These are phyloP conservation scores for Pascua sp. DNA, from an alignment of 1,284 basidiomycete species.

Conservation along the genomic window DNA sequence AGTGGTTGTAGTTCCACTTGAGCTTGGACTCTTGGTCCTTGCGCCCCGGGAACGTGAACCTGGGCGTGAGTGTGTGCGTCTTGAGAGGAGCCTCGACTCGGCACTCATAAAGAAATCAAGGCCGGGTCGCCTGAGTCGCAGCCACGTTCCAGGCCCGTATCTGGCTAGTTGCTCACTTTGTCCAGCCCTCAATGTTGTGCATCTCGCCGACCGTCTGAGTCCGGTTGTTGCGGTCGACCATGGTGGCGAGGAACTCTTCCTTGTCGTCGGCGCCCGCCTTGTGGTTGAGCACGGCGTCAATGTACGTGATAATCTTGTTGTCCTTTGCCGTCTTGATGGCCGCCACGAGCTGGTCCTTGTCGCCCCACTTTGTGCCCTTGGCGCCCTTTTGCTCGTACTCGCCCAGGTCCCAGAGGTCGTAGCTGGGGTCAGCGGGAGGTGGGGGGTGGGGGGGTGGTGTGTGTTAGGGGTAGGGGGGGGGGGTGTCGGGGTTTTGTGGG, in stretches of 20 bases:
- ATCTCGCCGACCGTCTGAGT: slow-evolving; percentile 58
- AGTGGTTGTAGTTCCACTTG: slow-evolving; percentile 56
- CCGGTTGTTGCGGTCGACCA: slow-evolving; percentile 61
- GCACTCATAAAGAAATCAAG: too few species aligned
- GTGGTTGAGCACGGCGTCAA: slow-evolving; percentile 57
- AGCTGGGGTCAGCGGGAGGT: slow-evolving; percentile 42
- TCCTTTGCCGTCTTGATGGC: slow-evolving; percentile 56
- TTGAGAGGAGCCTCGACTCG: too few species aligned
- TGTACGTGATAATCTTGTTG: slow-evolving; percentile 48
- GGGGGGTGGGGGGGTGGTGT: too few species aligned
- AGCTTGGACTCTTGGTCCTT: slow-evolving; percentile 60
- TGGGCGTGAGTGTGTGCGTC: slow-evolving; percentile 40
- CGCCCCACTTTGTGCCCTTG: slow-evolving; percentile 85
- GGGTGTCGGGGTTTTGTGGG: too few species aligned
- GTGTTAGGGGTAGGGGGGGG: background rate
- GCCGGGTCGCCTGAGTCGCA: too few species aligned
- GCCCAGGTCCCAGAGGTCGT: slow-evolving; percentile 78
- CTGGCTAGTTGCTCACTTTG: slow-evolving; percentile 51
- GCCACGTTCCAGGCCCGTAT: too few species aligned
- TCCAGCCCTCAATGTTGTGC: slow-evolving; percentile 80
- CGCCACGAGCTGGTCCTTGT: slow-evolving; percentile 70
- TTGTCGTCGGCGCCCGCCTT: slow-evolving; percentile 70
- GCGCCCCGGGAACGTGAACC: slow-evolving; percentile 76
- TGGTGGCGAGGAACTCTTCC: slow-evolving; percentile 71
- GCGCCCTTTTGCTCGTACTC: slow-evolving; percentile 85